These are phyloP conservation scores for Discostella pseudostelligera DNA, from an alignment of 108 stramenopile genomes.

Conservation along the genomic window DNA sequence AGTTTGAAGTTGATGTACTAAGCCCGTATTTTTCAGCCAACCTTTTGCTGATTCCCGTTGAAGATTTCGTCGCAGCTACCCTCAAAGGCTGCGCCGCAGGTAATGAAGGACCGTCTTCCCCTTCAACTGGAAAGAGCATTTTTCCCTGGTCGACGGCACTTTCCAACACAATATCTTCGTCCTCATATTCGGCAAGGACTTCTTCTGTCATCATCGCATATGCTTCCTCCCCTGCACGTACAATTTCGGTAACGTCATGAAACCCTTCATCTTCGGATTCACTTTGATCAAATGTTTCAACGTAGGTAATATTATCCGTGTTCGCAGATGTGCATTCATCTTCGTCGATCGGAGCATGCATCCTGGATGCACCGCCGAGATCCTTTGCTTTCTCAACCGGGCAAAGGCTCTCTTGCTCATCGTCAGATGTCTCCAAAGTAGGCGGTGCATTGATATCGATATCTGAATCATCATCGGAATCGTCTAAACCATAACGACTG, in stretches of 20 bases:
- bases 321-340: slow-evolving; percentile 37
- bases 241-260: slow-evolving; percentile 18
- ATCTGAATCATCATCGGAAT: slow-evolving; percentile 68
- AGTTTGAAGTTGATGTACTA: slow-evolving; percentile 41
- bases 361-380: slow-evolving; percentile 52
- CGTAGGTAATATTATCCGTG: slow-evolving; percentile 21
- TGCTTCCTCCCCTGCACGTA: slow-evolving; percentile 36
- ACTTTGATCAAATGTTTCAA: slow-evolving; percentile 14
- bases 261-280: slow-evolving; percentile 22
- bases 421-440: slow-evolving; percentile 25
- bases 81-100: slow-evolving; percentile 1
- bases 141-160: slow-evolving; percentile 30
- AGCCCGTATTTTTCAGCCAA: slow-evolving; percentile 35
- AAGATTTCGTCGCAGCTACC: neutral
- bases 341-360: slow-evolving; percentile 47
- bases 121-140: slow-evolving; percentile 7
- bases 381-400: slow-evolving; percentile 15
- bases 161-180: slow-evolving; percentile 25
- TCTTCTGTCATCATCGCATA: slow-evolving; percentile 49
- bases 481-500: slow-evolving; percentile 88
- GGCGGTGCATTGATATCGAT: slow-evolving; percentile 44
- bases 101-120: neutral
- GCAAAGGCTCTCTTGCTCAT: slow-evolving; percentile 24
- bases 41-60: slow-evolving; percentile 30
- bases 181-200: slow-evolving; percentile 12